Percentiles rank a stretch among this genome's conserved stretches.
Evolutionary conservation across 331 rosid species (phyloP).

Genomic region (Saraca asoca): DNA sequence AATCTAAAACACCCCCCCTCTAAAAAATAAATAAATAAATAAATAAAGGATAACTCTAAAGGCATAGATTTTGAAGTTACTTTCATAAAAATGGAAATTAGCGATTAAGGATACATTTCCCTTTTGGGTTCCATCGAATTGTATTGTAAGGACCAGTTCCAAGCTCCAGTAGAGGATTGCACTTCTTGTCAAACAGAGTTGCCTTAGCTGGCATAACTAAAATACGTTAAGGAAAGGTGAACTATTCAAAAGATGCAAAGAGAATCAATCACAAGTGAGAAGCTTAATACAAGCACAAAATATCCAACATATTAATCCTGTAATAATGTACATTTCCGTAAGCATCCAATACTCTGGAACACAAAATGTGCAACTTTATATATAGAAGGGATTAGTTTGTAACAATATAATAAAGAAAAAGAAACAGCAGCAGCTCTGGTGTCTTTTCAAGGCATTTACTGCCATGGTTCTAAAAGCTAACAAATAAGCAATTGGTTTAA

Average conservation of each 20-base stretch:
- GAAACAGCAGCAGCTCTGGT: not conserved
- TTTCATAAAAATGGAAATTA: conserved; percentile 15
- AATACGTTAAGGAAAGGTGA: conserved; percentile 53
- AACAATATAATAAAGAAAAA: not conserved
- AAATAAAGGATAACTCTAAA: no score
- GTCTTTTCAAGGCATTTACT: conserved; percentile 25
- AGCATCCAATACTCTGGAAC: conserved; percentile 8
- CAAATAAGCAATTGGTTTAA: conserved; percentile 6
- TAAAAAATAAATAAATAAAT: not conserved
- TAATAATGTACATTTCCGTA: conserved; percentile 19
- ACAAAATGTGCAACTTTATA: conserved; percentile 10
- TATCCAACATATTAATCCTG: conserved; percentile 8
- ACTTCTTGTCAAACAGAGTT: conserved; percentile 89
- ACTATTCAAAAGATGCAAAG: conserved; percentile 25
- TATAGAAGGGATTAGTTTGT: conserved; percentile 1
- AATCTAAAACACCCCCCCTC: not conserved
- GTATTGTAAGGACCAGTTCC: conserved; percentile 95
- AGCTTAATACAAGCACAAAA: conserved; percentile 21
- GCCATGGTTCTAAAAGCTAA: conserved; percentile 28
- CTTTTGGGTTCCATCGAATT: conserved; percentile 89
- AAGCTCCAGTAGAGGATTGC: conserved; percentile 92
- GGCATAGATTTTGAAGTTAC: not conserved
- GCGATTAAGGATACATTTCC: conserved; percentile 77
- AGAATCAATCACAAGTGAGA: conserved; percentile 10
- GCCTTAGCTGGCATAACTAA: conserved; percentile 94